Evolutionary conservation across 208 protist genomes (phyloP), one percentile per base, ranked within the genome.

Genomic region (Acanthamoeba triangularis): DNA sequence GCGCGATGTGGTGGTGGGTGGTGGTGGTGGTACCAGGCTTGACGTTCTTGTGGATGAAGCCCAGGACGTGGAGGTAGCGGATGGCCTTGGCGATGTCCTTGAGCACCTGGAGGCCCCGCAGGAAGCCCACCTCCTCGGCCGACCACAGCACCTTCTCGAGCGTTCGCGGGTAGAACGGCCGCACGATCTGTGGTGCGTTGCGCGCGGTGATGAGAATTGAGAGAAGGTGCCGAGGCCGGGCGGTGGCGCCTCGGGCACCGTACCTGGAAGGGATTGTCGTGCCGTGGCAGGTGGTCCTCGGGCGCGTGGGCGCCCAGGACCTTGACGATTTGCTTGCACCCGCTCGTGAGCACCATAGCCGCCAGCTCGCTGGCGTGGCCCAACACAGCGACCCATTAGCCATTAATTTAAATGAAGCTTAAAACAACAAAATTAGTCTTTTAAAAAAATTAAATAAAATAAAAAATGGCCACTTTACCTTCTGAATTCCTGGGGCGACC

Each of bases 61-160:
- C 69, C 35, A 78, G 33, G 11, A 78, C 69, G 37, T 78, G 69
- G 11, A 78, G 69, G 37, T 78, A 78, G 37, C 69, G 69, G n/a
- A 78, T 78, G 69, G 69, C 69, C 69, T 78, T 78, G 69, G 69
- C 69, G 35, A 78, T 7, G 37, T 78, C 69, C 30, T 25, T 35
- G 18, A 78, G 69, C n/a, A 78, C 18, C 11, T 78, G 69, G 20
- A 78, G 69, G 37, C 28, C 69, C 8, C 69, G 69, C 37, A 78
- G 69, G 37, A 78, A 78, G 10, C 35, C 37, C 16, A 78, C 69
- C 37, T 78, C 69, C 37, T 78, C 69, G 20, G 69, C 28, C 35
- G 69, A 78, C 69, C 69, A 78, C 69, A 78, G 69, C 18, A 78
- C 37, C 69, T 78, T 78, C 37, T 78, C 69, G 30, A 78, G 69